Evolutionary conservation across 805 yeast genomes (phyloP).

Genomic region (Zygosaccharomyces bisporus): DNA sequence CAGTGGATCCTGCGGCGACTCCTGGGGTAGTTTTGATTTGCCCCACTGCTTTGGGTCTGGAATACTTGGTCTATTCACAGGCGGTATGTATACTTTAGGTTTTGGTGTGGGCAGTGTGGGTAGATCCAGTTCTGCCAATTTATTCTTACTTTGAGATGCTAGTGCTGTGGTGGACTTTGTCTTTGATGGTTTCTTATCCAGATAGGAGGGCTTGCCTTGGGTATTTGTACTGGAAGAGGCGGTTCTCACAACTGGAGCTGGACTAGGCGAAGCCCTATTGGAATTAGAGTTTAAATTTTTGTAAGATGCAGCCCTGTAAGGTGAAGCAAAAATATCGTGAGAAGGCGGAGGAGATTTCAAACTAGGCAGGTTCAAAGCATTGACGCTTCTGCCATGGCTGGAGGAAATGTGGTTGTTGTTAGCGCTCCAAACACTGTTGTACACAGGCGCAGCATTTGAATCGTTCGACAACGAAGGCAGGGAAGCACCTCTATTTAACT

Average conservation of each 20-base stretch:
- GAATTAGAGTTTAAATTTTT: slow-evolving; percentile 9
- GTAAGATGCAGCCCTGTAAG: slow-evolving; percentile 11
- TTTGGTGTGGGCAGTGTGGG: slow-evolving; percentile 45
- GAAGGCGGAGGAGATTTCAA: slow-evolving; percentile 23
- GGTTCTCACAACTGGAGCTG: slow-evolving; percentile 13
- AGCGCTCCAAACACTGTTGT: slow-evolving; percentile 34
- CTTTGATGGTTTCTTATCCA: slow-evolving; percentile 23
- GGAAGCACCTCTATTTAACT: slow-evolving; percentile 19
- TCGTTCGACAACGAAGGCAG: slow-evolving; percentile 30
- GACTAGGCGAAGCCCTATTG: slow-evolving; percentile 10
- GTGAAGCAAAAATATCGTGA: slow-evolving; percentile 21
- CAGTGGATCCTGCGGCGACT: slow-evolving; percentile 6
- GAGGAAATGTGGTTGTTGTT: slow-evolving; percentile 14
- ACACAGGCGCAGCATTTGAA: slow-evolving; percentile 18
- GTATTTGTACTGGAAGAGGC: slow-evolving; percentile 22
- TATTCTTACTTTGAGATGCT: slow-evolving; percentile 12
- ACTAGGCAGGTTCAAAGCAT: slow-evolving; percentile 35
- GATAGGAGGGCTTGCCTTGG: slow-evolving; percentile 32
- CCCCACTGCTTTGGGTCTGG: slow-evolving; percentile 41
- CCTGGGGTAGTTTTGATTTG: slow-evolving; percentile 9
- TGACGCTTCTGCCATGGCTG: slow-evolving; percentile 15
- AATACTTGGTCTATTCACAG: slow-evolving; percentile 47
- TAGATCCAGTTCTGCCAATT: slow-evolving; percentile 36
- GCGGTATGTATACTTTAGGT: slow-evolving; percentile 43
- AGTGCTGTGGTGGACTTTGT: slow-evolving; percentile 23